phyloP scores from a whole-genome alignment of 768 basidiomycete genomes.

The Leccinum rimulosum region DNA sequence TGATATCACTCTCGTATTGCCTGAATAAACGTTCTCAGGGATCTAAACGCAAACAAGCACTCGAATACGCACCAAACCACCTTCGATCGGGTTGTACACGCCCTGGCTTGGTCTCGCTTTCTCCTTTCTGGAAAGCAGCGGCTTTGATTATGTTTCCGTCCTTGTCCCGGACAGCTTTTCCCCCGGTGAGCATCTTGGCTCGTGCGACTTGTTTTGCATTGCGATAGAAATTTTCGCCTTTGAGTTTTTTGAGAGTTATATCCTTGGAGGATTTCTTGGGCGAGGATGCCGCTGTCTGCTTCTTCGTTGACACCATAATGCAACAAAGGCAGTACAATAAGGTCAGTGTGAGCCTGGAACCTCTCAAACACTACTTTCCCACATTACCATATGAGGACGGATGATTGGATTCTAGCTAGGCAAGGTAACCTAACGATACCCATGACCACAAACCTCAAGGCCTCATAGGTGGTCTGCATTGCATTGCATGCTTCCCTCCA shows the following conservation, averaged over 20 bases:
- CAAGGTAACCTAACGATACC: too few species aligned
- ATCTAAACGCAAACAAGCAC: not conserved
- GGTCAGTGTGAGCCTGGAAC: too few species aligned
- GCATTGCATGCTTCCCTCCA: too few species aligned
- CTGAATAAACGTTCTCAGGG: slow-evolving; percentile 38
- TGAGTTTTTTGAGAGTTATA: slow-evolving; percentile 63
- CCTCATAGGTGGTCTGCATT: too few species aligned
- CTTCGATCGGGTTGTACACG: slow-evolving; percentile 92
- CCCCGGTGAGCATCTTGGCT: slow-evolving; percentile 91
- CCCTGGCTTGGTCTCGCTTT: slow-evolving; percentile 85
- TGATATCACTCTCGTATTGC: slow-evolving; percentile 97
- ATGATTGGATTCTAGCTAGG: too few species aligned
- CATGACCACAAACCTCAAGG: too few species aligned
- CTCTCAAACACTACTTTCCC: slow-evolving; percentile 6
- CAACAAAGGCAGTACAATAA: not conserved
- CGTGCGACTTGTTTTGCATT: slow-evolving; percentile 84
- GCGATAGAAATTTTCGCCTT: slow-evolving; percentile 98
- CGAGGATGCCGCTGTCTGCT: slow-evolving; percentile 23
- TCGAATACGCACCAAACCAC: slow-evolving; percentile 83
- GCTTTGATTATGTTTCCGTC: slow-evolving; percentile 92
- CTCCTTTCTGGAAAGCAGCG: slow-evolving; percentile 95
- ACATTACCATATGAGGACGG: slow-evolving; percentile 1
- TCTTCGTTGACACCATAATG: slow-evolving; percentile 33
- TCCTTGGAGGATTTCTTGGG: slow-evolving; percentile 46
- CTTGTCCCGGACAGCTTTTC: slow-evolving; percentile 86